phyloP scores from a whole-genome alignment of 768 basidiomycete genomes.

The Mycena epipterygia region DNA sequence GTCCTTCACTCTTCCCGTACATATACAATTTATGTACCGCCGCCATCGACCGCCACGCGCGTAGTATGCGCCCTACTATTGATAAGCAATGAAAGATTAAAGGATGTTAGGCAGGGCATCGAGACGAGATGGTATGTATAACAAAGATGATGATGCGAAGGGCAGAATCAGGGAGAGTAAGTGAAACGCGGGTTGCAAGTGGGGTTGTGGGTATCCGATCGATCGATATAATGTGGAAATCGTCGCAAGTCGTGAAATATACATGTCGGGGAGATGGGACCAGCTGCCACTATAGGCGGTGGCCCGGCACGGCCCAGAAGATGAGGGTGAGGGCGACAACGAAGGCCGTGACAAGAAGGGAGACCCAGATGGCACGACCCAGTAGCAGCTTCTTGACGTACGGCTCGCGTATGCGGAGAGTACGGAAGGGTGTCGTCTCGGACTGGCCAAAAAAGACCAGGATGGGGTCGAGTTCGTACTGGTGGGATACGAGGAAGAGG shows the following conservation, averaged over 20 bases:
- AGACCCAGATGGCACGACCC: slow-evolving; percentile 94
- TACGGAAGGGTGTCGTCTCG: slow-evolving; percentile 97
- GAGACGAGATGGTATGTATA: slow-evolving; percentile 4
- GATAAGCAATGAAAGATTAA: slow-evolving; percentile 40
- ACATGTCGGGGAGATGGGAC: neutral
- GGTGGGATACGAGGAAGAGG: slow-evolving; percentile 93
- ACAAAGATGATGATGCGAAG: slow-evolving; percentile 18
- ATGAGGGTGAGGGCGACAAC: slow-evolving; percentile 88
- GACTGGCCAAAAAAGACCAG: slow-evolving; percentile 94
- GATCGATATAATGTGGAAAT: slow-evolving; percentile 8
- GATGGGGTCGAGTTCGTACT: slow-evolving; percentile 97
- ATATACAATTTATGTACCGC: slow-evolving; percentile 20
- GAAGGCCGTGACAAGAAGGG: slow-evolving; percentile 80
- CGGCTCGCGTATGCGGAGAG: slow-evolving; percentile 90
- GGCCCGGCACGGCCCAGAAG: slow-evolving; percentile 97
- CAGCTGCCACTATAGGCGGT: slow-evolving; percentile 71
- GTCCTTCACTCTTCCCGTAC: neutral
- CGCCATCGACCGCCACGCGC: neutral
- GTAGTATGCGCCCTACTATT: slow-evolving; percentile 10
- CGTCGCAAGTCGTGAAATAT: slow-evolving; percentile 24
- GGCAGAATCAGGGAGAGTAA: slow-evolving; percentile 19
- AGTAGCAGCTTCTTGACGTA: slow-evolving; percentile 93
- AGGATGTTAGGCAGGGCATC: slow-evolving; percentile 15
- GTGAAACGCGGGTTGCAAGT: slow-evolving; percentile 7
- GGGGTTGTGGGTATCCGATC: slow-evolving; percentile 26